Percentiles rank a stretch among this genome's conserved stretches.
Evolutionary conservation across 371 early-diverging fungal genomes (phyloP).

Genomic region (Syncephalastrum sp.): DNA sequence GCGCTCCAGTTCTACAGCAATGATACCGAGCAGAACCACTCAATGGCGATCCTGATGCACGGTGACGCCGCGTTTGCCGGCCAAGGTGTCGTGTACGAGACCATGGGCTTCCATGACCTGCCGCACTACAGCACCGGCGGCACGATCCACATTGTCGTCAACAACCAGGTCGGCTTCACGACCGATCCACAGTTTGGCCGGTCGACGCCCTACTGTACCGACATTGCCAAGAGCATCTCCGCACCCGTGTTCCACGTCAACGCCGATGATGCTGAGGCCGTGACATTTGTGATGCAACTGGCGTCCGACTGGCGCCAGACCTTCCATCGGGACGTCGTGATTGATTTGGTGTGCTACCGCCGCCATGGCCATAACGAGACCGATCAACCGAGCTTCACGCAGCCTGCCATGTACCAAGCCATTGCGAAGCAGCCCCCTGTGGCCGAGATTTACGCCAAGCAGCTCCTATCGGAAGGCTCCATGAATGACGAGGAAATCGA

Average conservation of each 20-base stretch:
- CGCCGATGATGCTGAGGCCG: constrained; percentile 96
- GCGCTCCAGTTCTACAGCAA: constrained; percentile 92
- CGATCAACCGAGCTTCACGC: constrained; percentile 98
- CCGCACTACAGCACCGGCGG: constrained; percentile 96
- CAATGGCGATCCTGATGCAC: constrained; percentile 93
- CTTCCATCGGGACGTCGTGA: constrained; percentile 94
- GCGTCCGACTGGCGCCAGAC: constrained; percentile 95
- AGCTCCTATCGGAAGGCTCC: constrained; percentile 81
- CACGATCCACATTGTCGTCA: constrained; percentile 95
- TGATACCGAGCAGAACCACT: constrained; percentile 76
- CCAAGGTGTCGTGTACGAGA: constrained; percentile 97
- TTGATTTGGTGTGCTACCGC: constrained; percentile 96
- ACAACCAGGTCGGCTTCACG: constrained; percentile 99
- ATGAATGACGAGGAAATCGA: constrained; percentile 84
- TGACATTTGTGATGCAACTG: constrained; percentile 89
- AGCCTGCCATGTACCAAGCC: constrained; percentile 95
- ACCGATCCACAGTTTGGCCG: constrained; percentile 95
- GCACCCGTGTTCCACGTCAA: constrained; percentile 98
- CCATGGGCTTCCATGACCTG: constrained; percentile 92
- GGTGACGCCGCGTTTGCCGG: constrained; percentile 98
- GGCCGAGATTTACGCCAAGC: constrained; percentile 78
- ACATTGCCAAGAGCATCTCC: constrained; percentile 94
- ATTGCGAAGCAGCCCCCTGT: constrained; percentile 85
- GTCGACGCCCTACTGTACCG: constrained; percentile 96
- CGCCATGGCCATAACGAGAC: constrained; percentile 98